Base-by-base conservation (phyloP, 169 alveolate species). In the Cryptosporidium andersoni region DNA sequence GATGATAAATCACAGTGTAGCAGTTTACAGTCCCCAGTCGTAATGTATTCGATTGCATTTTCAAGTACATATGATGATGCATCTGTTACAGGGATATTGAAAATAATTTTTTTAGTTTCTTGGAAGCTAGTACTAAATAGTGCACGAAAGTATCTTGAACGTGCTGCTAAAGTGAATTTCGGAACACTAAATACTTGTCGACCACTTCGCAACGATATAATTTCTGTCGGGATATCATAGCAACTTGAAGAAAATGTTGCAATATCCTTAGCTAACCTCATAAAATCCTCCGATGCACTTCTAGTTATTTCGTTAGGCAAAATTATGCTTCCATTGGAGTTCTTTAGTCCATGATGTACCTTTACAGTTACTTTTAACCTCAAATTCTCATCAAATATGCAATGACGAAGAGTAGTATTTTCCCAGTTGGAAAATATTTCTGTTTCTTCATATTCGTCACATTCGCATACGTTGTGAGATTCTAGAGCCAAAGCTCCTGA, bases 241-340 rank as follows among this genome's bases (percentile, higher is more conserved):
- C 85, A 58, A 3, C 36, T 16, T 9, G 34, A 43, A 40, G 85
- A 74, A 43, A 74, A 58, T 6, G 55, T 74, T 14, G 85, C 55
- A 47, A 74, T 48, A 34, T 74, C 85, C 11, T 74, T 74, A 43
- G 85, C 85, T 45, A 74, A 68, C 81, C 81, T 49, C 16, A 66
- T 34, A 49, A 36, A 66, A 37, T 66, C 81, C 51, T 66, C 49
- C 3, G 74, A 43, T 3, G 37, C 43, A 47, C 25, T 45, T n/a
- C 16, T 45, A 25, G 43, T 43, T 4, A 45, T 43, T n/a, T 25
- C 11, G 40, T 37, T 42, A 12, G 66, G 60, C 40, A 25, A 8
- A n/a, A 34, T 74, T 6, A 43, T 51, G 4, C 56, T 74, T 16
- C 74, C 85, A 42, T 74, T 63, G 11, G 63, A 47, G 51, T 74